These are phyloP conservation scores for Thelonectria discophora DNA, from an alignment of 2,329 filamentous ascomycete species.

Conservation along the genomic window DNA sequence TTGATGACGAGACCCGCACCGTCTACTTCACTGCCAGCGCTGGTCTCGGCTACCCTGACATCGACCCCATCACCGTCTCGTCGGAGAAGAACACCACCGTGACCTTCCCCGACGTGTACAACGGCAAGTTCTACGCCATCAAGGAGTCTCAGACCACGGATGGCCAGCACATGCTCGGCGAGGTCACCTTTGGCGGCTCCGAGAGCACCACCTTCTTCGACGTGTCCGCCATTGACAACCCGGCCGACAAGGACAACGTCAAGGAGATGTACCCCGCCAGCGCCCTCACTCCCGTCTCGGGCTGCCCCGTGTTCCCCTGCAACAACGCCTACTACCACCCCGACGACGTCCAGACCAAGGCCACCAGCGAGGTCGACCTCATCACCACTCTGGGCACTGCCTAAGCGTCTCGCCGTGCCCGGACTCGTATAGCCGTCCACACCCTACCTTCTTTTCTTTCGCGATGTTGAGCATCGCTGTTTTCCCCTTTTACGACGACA, in stretches of 20 bases:
- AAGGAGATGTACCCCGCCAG: conserved; percentile 62
- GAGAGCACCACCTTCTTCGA: conserved; percentile 63
- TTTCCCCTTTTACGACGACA: conserved; percentile 35
- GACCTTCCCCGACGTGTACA: conserved; percentile 54
- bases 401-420: conserved; percentile 28
- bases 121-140: conserved; percentile 62
- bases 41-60: conserved; percentile 40
- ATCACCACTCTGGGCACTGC: conserved; percentile 59
- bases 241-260: conserved; percentile 59
- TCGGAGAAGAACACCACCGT: conserved; percentile 52
- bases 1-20: conserved; percentile 60
- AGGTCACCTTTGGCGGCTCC: conserved; percentile 60
- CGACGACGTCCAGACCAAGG: conserved; percentile 66
- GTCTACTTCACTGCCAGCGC: conserved; percentile 60
- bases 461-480: conserved; percentile 42
- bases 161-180: conserved; percentile 60
- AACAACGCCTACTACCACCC: conserved; percentile 61
- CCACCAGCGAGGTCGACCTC: conserved; percentile 57
- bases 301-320: conserved; percentile 63
- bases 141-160: conserved; percentile 52
- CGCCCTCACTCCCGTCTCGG: conserved; percentile 53
- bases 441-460: conserved; percentile 14
- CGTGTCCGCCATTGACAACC: conserved; percentile 66
- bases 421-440: conserved; percentile 30
- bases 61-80: conserved; percentile 52